Conservation (phyloP, 257 asterid genomes). For the Solanum pinnatisectum region DNA sequence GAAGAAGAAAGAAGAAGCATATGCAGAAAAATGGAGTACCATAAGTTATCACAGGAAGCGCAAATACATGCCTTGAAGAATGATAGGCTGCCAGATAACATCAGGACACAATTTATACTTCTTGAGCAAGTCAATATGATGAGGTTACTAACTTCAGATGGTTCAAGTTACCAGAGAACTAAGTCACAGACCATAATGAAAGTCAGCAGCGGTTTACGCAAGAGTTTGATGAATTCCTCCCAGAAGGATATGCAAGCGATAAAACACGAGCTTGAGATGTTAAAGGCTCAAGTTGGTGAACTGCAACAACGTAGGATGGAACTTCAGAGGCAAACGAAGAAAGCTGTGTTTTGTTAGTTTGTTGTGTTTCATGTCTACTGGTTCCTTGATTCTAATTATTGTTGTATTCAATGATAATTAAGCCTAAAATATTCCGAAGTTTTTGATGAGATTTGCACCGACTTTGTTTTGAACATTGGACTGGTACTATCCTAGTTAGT, state of each 20-base stretch:
- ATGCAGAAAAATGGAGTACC: constrained; percentile 18
- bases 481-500: not conserved
- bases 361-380: not conserved
- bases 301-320: constrained; percentile 1
- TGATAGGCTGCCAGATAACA: constrained; percentile 11
- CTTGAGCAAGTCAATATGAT: constrained; percentile 22
- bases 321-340: constrained; percentile 11
- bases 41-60: constrained; percentile 19
- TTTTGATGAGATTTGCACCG: not conserved
- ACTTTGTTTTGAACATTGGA: too few relatives aligned
- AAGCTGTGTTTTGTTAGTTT: not conserved
- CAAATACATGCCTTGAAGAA: constrained; percentile 15
- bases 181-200: constrained; percentile 2
- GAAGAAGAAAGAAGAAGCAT: constrained; percentile 15
- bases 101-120: constrained; percentile 9
- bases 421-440: not conserved
- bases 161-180: constrained; percentile 12
- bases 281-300: constrained; percentile 17
- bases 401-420: not conserved
- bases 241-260: constrained; percentile 6
- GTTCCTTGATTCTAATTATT: not conserved
- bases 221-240: not conserved
- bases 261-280: constrained; percentile 11
- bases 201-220: not conserved
- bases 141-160: constrained; percentile 7